Percentiles rank a stretch among this genome's conserved stretches.
Conservation (phyloP, 108 stramenopile species). For the Pseudonitzschia delicatissima region DNA sequence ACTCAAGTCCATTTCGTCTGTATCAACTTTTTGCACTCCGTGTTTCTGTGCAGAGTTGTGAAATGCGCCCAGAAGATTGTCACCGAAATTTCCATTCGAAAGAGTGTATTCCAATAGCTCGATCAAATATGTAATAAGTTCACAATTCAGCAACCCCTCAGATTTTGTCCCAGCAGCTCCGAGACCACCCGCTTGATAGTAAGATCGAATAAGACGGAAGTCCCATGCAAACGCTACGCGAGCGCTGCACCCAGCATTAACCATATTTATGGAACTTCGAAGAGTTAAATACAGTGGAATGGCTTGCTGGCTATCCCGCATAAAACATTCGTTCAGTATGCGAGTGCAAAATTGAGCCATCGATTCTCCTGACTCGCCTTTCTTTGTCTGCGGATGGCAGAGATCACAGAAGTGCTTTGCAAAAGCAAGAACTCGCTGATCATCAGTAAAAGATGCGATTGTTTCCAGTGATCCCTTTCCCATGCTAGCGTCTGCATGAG, state of each 20-base stretch:
- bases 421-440: conserved; percentile 52
- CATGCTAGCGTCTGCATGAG: conserved; percentile 35
- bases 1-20: conserved; percentile 12
- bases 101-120: conserved; percentile 18
- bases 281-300: conserved; percentile 54
- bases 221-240: conserved; percentile 22
- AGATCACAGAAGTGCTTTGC: conserved; percentile 68
- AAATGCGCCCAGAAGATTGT: not conserved
- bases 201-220: conserved; percentile 27
- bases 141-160: conserved; percentile 21
- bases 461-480: conserved; percentile 47
- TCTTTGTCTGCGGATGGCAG: conserved; percentile 14
- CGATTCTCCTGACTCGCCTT: conserved; percentile 6
- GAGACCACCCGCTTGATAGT: conserved; percentile 12
- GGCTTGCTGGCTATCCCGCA: conserved; percentile 51
- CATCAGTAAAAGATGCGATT: conserved; percentile 73
- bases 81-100: not conserved
- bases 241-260: conserved; percentile 2
- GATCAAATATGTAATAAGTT: conserved; percentile 26
- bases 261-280: conserved; percentile 30
- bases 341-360: conserved; percentile 50
- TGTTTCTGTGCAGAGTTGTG: not conserved
- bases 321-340: conserved; percentile 56
- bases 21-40: not conserved
- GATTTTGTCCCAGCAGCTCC: not conserved